phyloP scores from a whole-genome alignment of 2,329 filamentous ascomycete species.

The Sordariomycetes sp. region DNA sequence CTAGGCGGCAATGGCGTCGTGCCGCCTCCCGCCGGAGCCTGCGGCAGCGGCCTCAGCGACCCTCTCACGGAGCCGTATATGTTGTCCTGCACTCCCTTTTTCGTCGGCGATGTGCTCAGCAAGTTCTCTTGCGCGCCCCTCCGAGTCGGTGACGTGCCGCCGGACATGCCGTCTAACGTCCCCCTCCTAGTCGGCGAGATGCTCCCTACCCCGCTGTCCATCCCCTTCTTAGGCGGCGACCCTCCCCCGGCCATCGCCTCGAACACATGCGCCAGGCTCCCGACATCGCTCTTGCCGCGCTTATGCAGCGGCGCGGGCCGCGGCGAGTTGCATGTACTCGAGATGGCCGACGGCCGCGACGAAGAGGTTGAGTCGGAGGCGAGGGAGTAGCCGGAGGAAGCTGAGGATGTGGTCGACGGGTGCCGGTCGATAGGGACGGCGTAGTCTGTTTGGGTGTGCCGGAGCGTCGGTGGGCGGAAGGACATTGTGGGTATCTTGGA shows the following conservation, averaged over 20 bases:
- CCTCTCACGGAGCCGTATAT: constrained; percentile 62
- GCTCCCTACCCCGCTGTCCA: constrained; percentile 20
- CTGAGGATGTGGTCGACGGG: constrained; percentile 57
- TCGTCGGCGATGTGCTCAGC: constrained; percentile 18
- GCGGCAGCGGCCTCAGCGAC: constrained; percentile 62
- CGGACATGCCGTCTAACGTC: constrained; percentile 26
- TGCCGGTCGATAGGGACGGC: constrained; percentile 35
- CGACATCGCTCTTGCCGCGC: constrained; percentile 63
- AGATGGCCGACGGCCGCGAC: constrained; percentile 57
- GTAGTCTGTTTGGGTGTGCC: constrained; percentile 39
- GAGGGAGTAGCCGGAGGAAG: constrained; percentile 54
- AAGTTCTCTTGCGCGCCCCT: constrained; percentile 19
- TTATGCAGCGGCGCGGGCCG: constrained; percentile 40
- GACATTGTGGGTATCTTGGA: constrained; percentile 29
- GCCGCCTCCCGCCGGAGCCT: constrained; percentile 35
- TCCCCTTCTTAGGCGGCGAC: constrained; percentile 12
- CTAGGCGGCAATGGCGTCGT: too few relatives aligned
- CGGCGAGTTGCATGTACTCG: constrained; percentile 36
- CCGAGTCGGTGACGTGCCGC: constrained; percentile 17
- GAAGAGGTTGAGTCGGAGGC: constrained; percentile 45
- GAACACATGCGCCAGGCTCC: constrained; percentile 33
- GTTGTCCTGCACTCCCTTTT: constrained; percentile 29
- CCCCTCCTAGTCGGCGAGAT: constrained; percentile 10
- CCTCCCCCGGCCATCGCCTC: constrained; percentile 27
- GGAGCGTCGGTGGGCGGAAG: constrained; percentile 42